phyloP scores from a whole-genome alignment of 2,329 filamentous ascomycete species.

The Stemphylium lycopersici region DNA sequence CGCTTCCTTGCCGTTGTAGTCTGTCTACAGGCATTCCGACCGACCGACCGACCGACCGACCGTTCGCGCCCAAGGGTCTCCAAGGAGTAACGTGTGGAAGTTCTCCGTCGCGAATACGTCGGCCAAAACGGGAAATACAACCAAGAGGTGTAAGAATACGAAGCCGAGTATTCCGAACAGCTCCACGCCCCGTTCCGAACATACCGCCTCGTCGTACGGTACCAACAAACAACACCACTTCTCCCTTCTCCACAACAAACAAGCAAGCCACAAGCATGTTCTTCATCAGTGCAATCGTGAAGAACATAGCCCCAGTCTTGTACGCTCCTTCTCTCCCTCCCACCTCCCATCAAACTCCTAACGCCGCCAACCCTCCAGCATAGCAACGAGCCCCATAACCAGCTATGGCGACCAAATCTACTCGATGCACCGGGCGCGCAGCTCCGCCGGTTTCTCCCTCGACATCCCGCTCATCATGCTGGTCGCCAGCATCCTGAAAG shows the following conservation, averaged over 20 bases:
- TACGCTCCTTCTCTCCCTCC: conserved; percentile 16
- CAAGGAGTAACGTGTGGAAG: too few species aligned
- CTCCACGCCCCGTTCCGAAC: conserved; percentile 8
- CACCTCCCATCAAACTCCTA: not conserved
- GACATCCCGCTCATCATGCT: conserved; percentile 73
- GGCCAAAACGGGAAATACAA: too few species aligned
- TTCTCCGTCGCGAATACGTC: too few species aligned
- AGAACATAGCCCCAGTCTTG: conserved; percentile 48
- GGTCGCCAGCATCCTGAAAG: conserved; percentile 66
- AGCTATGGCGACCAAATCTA: conserved; percentile 72
- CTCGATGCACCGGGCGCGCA: conserved; percentile 65
- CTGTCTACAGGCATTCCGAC: too few species aligned
- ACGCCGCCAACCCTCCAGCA: conserved; percentile 46
- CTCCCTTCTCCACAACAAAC: not conserved
- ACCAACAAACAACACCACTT: not conserved
- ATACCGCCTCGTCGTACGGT: conserved; percentile 1
- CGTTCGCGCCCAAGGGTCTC: too few species aligned
- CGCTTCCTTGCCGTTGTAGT: too few species aligned
- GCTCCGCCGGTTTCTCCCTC: conserved; percentile 68
- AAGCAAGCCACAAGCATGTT: conserved; percentile 35
- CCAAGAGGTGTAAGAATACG: not conserved
- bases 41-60: too few species aligned
- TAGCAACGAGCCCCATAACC: conserved; percentile 67
- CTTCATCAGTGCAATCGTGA: conserved; percentile 45
- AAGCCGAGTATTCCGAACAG: conserved; percentile 3